Evolutionary conservation across 2,329 filamentous ascomycete genomes (phyloP).

Genomic region (Aspergillus neotritici): DNA sequence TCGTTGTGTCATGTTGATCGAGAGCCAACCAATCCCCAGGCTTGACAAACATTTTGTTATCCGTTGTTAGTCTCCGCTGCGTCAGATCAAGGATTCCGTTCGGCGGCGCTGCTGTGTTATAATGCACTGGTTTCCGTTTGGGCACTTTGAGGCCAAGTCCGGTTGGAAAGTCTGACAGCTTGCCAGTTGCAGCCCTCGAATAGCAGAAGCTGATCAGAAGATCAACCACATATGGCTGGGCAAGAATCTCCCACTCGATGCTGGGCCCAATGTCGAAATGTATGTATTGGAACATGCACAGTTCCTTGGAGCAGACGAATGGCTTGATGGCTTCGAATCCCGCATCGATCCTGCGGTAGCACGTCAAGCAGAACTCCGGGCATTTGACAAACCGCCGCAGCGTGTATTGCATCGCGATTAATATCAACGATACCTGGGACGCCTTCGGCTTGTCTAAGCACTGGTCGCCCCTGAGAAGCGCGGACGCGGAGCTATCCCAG

Average conservation of each 20-base stretch:
- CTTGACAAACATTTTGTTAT: no score
- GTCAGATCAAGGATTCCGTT: conserved; percentile 4
- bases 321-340: conserved; percentile 52
- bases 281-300: conserved; percentile 88
- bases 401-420: conserved; percentile 66
- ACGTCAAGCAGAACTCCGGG: conserved; percentile 81
- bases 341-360: conserved; percentile 62
- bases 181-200: conserved; percentile 41
- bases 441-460: conserved; percentile 27
- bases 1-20: no score
- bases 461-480: conserved; percentile 49
- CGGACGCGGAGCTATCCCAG: conserved; percentile 27
- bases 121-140: neutral
- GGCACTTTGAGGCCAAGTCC: conserved; percentile 54
- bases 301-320: conserved; percentile 66
- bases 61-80: conserved; percentile 28
- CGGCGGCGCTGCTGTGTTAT: neutral
- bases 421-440: conserved; percentile 48
- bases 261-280: conserved; percentile 76
- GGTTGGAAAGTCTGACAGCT: conserved; percentile 51
- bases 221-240: conserved; percentile 77
- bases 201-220: conserved; percentile 80
- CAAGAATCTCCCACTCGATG: conserved; percentile 76
- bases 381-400: conserved; percentile 73
- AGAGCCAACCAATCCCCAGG: no score